Percentiles rank a stretch among this genome's conserved stretches.
Evolutionary conservation across 495 filamentous ascomycete genomes (phyloP).

Genomic region (Talaromyces adpressus): DNA sequence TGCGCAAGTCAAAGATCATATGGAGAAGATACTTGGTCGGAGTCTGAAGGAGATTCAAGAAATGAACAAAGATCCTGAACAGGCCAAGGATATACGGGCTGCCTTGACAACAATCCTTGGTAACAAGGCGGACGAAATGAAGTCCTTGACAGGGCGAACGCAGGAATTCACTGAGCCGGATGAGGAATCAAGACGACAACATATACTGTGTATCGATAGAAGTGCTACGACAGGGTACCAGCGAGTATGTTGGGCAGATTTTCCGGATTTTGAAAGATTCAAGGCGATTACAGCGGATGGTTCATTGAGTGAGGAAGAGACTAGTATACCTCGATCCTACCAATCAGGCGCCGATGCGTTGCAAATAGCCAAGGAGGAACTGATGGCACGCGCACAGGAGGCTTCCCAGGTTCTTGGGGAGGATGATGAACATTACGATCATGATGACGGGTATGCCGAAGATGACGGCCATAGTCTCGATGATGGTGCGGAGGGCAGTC

Average conservation of each 20-base stretch:
- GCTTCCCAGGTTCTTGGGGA: conserved; percentile 36
- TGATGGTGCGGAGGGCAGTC: conserved; percentile 26
- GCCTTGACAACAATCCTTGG: conserved; percentile 40
- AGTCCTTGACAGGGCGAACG: conserved; percentile 37
- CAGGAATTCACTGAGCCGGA: conserved; percentile 34
- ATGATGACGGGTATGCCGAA: conserved; percentile 42
- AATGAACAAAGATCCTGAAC: conserved; percentile 41
- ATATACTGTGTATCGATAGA: conserved; percentile 38
- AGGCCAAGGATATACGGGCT: conserved; percentile 40
- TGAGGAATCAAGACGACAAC: conserved; percentile 33
- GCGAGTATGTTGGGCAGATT: conserved; percentile 40
- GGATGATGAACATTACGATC: conserved; percentile 32
- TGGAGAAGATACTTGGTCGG: conserved; percentile 41
- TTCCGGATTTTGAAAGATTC: conserved; percentile 40
- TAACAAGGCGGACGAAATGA: conserved; percentile 42
- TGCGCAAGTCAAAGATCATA: conserved; percentile 44
- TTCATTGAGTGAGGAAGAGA: conserved; percentile 39
- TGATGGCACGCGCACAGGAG: conserved; percentile 50
- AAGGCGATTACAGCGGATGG: conserved; percentile 28
- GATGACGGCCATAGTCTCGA: conserved; percentile 41
- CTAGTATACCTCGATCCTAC: conserved; percentile 44
- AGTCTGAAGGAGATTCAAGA: conserved; percentile 41
- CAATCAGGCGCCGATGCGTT: conserved; percentile 47
- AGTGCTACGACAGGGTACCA: conserved; percentile 37
- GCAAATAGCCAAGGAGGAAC: conserved; percentile 50